phyloP scores from a whole-genome alignment of 345 rosid species.

The Cochlearia excelsa region DNA sequence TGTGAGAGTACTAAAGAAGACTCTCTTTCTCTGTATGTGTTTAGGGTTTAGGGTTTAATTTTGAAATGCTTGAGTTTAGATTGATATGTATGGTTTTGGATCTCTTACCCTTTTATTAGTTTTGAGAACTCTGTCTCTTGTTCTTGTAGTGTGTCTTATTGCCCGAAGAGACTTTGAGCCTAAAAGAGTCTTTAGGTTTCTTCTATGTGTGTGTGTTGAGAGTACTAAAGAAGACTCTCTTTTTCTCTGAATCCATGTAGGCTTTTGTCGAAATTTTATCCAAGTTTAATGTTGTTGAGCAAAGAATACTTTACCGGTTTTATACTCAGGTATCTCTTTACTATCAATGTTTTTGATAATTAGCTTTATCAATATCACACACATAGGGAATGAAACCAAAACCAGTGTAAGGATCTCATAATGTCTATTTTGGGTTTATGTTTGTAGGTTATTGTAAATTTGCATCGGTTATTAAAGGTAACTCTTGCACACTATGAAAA shows the following conservation, averaged over 20 bases:
- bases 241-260: slow-evolving; percentile 27
- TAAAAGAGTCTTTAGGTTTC: neutral
- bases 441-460: slow-evolving; percentile 63
- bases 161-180: no score
- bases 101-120: neutral
- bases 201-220: neutral
- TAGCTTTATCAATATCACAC: no score
- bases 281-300: slow-evolving; percentile 47
- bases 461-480: slow-evolving; percentile 69
- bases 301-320: slow-evolving; percentile 45
- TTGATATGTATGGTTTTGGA: neutral
- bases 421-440: neutral
- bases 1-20: no score
- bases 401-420: no score
- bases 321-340: slow-evolving; percentile 48
- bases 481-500: neutral
- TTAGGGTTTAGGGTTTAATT: no score
- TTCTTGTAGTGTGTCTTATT: no score
- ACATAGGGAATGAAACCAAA: no score
- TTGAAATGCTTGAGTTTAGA: no score
- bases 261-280: slow-evolving; percentile 52
- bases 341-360: no score
- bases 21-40: no score
- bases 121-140: no score
- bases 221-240: neutral